Evolutionary conservation across 2,329 filamentous ascomycete genomes (phyloP), one percentile per base, ranked within the genome.

Genomic region (Cryphonectria parasitica): DNA sequence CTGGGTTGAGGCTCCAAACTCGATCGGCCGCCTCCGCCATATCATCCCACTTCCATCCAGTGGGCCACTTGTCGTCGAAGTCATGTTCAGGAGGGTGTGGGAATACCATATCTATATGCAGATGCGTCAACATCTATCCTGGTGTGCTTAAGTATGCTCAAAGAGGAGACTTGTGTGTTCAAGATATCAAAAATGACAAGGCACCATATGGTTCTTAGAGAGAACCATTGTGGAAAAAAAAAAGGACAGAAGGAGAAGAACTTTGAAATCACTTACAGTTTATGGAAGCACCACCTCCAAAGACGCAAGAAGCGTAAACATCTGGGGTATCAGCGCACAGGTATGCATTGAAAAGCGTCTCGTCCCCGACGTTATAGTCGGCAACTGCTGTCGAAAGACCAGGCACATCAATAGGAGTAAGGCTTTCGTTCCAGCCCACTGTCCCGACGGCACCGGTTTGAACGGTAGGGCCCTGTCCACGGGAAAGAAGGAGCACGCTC

Each of bases 401-500:
- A 11, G 78, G 78, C 2, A 80, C 74, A 43, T 80, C 78, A 67
- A 75, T 79, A 11, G 75, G 75, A 0, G 78, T 78, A 13, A 80
- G 69, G 43, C 74, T 77, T 34, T 75, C 73, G 74, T 81, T 78
- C 80, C 80, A 79, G 54, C 77, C 74, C n/a, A 77, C 71, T 7
- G 74, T 70, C 13, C 74, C 66, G 22, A 75, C 73, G 17, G 79
- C 79, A 41, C 81, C 80, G 22, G 75, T 76, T 7, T 76, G 74
- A 65, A 75, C 76, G 1, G 77, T 77, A 25, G 80, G 80, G 31
- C 79, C 75, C n/a, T 74, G 76, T 49, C 81, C 80, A 66, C 81
- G 78, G 73, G 82, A 81, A 49, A 82, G 70, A 10, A 82, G 76
- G 5, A 82, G 76, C 2, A 82, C 80, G 13, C 77, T 79, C 49